Evolutionary conservation across 352 stramenopile genomes (phyloP), one percentile per base, ranked within the genome.

Genomic region (Pythium chondricola): DNA sequence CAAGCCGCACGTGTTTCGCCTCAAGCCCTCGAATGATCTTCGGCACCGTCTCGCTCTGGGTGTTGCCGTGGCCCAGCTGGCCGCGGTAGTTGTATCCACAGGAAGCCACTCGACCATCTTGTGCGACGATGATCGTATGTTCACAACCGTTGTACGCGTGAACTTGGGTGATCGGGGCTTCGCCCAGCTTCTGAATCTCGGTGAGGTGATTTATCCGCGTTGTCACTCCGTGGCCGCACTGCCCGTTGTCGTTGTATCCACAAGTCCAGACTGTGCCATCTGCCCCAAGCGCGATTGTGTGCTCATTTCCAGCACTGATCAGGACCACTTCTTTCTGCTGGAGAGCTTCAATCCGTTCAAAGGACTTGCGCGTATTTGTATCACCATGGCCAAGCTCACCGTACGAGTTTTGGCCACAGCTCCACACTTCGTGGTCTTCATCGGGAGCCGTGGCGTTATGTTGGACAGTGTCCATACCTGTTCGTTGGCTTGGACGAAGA

Each of bases 231-330:
- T 91, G 83, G 8, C 89, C 91, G 51, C 91, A 97, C 52, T 97
- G 91, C 0, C 91, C 91, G 47, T 97, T 97, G 55, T 97, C 91
- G 46, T 97, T 97, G 69, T 97, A 97, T 3, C 91, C 91, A 24
- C 84, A 94, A 4, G 83, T 95, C 17, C 87, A 86, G 4, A 96
- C 78, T 24, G 65, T 71, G 8, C 89, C 88, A 46, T 90, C 73
- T 0, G 44, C 41, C 24, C 77, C 83, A 13, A 97, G 55, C 2
- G 83, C 79, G 13, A 97, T 71, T 3, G 74, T 96, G 53, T 97
- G 91, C 43, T 97, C 91, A 59, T 97, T 97, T n/a, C 85, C 85
- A n/a, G 85, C 85, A 9, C 81, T 76, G 31, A 96, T 57, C 49
- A 93, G 70, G 6, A 90, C 50, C 10, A 95, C 69, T 3, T 89